These are phyloP conservation scores for Tylopilus subfusipes DNA, from an alignment of 768 basidiomycete species.

Conservation along the genomic window DNA sequence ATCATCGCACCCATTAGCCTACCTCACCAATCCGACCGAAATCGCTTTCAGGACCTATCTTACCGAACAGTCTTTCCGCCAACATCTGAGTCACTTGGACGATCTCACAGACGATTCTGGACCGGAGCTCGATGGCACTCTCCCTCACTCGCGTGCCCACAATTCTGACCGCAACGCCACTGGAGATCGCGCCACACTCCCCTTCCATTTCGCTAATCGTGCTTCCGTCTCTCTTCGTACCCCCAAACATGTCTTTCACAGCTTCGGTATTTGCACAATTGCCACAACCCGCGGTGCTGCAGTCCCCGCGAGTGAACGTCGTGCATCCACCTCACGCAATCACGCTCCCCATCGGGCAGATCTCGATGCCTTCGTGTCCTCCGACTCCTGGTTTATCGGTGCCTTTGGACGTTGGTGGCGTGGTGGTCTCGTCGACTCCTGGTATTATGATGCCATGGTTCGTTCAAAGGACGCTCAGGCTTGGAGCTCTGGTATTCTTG, in stretches of 20 bases:
- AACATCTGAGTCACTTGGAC: conserved; percentile 85
- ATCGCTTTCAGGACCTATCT: conserved; percentile 91
- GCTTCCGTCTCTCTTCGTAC: conserved; percentile 92
- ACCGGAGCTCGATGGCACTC: conserved; percentile 32
- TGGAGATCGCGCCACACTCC: conserved; percentile 29
- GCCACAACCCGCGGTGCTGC: conserved; percentile 44
- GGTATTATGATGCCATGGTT: conserved; percentile 68
- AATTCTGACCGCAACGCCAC: conserved; percentile 18
- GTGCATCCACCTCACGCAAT: conserved; percentile 33
- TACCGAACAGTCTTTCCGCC: conserved; percentile 96
- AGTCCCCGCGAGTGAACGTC: conserved; percentile 53
- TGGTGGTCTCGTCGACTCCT: conserved; percentile 75
- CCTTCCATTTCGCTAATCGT: conserved; percentile 86
- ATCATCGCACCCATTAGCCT: conserved; percentile 52
- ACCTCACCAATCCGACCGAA: conserved; percentile 93
- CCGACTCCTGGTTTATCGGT: conserved; percentile 87
- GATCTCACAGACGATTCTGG: conserved; percentile 53
- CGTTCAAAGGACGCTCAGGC: conserved; percentile 66
- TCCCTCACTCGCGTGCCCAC: conserved; percentile 25
- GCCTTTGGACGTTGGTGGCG: conserved; percentile 92
- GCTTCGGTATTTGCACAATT: conserved; percentile 83
- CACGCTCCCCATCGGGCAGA: conserved; percentile 29
- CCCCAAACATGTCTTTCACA: conserved; percentile 83
- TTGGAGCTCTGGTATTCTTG: conserved; percentile 74
- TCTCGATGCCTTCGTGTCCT: conserved; percentile 47